phyloP scores from a whole-genome alignment of 441 rosid genomes.

The Gossypium lobatum region DNA sequence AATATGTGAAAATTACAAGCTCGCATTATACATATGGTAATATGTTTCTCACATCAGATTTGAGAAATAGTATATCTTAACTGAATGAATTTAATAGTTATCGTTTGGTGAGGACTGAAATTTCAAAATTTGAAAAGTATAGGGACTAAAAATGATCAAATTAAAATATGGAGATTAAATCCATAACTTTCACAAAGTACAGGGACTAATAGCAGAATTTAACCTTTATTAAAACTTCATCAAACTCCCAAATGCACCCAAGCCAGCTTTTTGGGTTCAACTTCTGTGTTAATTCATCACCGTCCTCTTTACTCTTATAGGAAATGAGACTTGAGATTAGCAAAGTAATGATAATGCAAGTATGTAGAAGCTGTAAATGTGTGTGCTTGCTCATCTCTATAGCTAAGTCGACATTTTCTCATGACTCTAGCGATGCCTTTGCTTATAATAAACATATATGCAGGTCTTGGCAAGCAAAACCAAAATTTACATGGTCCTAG shows the following conservation, averaged over 20 bases:
- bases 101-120: too few relatives aligned
- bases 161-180: too few relatives aligned
- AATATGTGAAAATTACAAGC: too few relatives aligned
- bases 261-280: not conserved
- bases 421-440: not conserved
- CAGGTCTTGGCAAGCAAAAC: constrained; percentile 95
- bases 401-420: not conserved
- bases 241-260: not conserved
- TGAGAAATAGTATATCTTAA: too few relatives aligned
- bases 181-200: too few relatives aligned
- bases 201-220: too few relatives aligned
- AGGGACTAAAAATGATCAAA: too few relatives aligned
- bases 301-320: not conserved
- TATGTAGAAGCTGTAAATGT: not conserved
- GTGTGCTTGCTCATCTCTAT: not conserved
- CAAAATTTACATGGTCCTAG: constrained; percentile 87
- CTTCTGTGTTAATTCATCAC: not conserved
- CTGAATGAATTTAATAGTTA: too few relatives aligned
- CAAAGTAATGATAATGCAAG: not conserved
- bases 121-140: too few relatives aligned
- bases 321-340: not conserved
- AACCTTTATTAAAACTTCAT: not conserved
- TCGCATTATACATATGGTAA: too few relatives aligned
- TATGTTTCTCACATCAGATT: too few relatives aligned
- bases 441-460: constrained; percentile 13